phyloP scores from a whole-genome alignment of 768 basidiomycete species.

The Pholiota microspora region DNA sequence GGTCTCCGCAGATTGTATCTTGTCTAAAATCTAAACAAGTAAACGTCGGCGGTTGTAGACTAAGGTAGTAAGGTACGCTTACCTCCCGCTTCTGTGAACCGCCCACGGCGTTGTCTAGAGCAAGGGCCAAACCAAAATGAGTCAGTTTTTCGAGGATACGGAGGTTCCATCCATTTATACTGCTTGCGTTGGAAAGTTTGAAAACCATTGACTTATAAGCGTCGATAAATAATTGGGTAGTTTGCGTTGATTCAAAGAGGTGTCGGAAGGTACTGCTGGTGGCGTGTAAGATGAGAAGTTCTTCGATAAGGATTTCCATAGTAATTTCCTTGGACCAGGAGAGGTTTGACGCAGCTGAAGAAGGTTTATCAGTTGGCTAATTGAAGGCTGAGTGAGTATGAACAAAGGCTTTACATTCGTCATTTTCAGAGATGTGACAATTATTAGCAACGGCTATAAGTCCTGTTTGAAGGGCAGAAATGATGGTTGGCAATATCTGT shows the following conservation, averaged over 20 bases:
- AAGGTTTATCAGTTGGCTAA: constrained; percentile 4
- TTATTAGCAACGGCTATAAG: constrained; percentile 40
- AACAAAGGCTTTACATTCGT: constrained; percentile 21
- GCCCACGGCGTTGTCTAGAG: constrained; percentile 59
- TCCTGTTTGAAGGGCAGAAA: constrained; percentile 65
- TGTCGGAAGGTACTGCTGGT: constrained; percentile 66
- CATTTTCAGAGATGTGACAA: constrained; percentile 29
- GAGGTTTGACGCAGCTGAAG: constrained; percentile 19
- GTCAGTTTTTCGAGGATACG: constrained; percentile 68
- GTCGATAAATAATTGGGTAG: constrained; percentile 64
- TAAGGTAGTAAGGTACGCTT: constrained; percentile 13
- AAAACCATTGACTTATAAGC: constrained; percentile 57
- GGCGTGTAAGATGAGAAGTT: constrained; percentile 67
- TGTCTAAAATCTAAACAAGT: constrained; percentile 49
- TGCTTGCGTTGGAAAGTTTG: constrained; percentile 33
- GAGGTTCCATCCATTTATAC: constrained; percentile 42
- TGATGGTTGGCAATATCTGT: constrained; percentile 68
- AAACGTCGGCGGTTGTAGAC: neutral
- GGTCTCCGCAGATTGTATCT: constrained; percentile 50
- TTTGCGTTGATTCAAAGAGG: constrained; percentile 69
- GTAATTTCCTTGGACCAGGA: constrained; percentile 32
- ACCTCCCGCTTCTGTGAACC: constrained; percentile 76
- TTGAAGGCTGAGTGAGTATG: no score
- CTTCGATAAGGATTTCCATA: constrained; percentile 64
- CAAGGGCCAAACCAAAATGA: constrained; percentile 67